A percentile compares a stretch with the other conserved stretches of the same genome.
Conservation (phyloP, 345 rosid species). For the Lumnitzera racemosa region DNA sequence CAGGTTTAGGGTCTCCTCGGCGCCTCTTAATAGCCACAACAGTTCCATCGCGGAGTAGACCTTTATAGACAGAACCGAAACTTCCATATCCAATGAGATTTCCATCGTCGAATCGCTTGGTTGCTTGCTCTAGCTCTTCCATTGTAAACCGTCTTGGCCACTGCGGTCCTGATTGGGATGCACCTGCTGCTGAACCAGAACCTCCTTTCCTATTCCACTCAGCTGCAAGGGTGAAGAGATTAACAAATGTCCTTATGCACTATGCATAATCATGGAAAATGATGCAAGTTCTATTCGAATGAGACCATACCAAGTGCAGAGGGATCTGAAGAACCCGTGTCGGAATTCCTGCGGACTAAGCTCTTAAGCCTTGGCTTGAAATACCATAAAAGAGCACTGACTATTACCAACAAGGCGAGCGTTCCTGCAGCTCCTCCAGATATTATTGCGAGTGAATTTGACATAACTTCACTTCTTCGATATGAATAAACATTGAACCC, state of each 20-base stretch:
- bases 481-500: slow-evolving; percentile 28
- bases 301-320: slow-evolving; percentile 33
- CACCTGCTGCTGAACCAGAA: slow-evolving; percentile 25
- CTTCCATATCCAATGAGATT: slow-evolving; percentile 51
- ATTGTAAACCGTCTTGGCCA: slow-evolving; percentile 33
- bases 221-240: slow-evolving; percentile 13
- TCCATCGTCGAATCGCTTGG: slow-evolving; percentile 37
- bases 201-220: slow-evolving; percentile 37
- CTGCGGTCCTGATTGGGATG: slow-evolving; percentile 16
- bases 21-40: slow-evolving; percentile 50
- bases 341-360: slow-evolving; percentile 30
- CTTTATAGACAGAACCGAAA: slow-evolving; percentile 44
- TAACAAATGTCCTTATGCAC: neutral
- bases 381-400: slow-evolving; percentile 29
- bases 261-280: neutral
- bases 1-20: slow-evolving; percentile 24
- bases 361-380: slow-evolving; percentile 28
- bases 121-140: slow-evolving; percentile 55
- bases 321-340: slow-evolving; percentile 56
- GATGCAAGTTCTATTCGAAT: slow-evolving; percentile 1
- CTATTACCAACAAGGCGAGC: slow-evolving; percentile 22
- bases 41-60: slow-evolving; percentile 35
- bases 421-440: slow-evolving; percentile 39
- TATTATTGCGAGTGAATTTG: slow-evolving; percentile 23
- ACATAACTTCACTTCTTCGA: slow-evolving; percentile 26